These are phyloP conservation scores for Tuber calosporum DNA, from an alignment of 495 filamentous ascomycete genomes.

Conservation along the genomic window DNA sequence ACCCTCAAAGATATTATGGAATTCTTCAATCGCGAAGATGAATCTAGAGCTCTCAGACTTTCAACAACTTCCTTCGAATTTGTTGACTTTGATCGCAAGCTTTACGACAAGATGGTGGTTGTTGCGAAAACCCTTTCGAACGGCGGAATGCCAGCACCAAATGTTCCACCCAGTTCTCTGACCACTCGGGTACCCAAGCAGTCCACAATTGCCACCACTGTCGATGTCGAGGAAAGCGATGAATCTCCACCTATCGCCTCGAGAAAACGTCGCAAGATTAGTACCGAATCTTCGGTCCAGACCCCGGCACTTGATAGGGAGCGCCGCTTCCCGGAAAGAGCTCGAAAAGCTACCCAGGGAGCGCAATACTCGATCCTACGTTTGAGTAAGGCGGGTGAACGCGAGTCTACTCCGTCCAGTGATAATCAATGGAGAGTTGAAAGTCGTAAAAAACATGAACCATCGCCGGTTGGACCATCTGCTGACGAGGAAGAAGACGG, in stretches of 20 bases:
- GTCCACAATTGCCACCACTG: background rate
- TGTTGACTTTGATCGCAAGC: slow-evolving; percentile 12
- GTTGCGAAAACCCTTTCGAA: background rate
- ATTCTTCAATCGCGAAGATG: slow-evolving; percentile 21
- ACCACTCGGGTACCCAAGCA: background rate
- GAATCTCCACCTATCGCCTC: background rate
- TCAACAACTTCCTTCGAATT: slow-evolving; percentile 28
- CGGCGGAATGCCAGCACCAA: background rate
- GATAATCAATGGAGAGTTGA: background rate
- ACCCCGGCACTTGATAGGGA: background rate
- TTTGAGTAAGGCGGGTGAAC: background rate
- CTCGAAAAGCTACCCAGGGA: background rate
- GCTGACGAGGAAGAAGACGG: background rate
- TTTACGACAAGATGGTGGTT: slow-evolving; percentile 23
- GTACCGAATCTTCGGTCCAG: background rate
- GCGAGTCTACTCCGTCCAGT: background rate
- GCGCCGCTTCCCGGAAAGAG: background rate
- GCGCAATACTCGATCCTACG: background rate
- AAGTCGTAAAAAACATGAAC: background rate
- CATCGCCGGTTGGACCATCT: background rate
- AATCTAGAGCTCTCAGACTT: slow-evolving; percentile 28
- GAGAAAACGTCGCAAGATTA: background rate
- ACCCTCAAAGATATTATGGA: slow-evolving; percentile 18
- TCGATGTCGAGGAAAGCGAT: background rate
- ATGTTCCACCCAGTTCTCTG: background rate